A percentile compares a stretch with the other conserved stretches of the same genome.
These are phyloP conservation scores for Castanea mollissima DNA, from an alignment of 306 rosid species.

Conservation along the genomic window DNA sequence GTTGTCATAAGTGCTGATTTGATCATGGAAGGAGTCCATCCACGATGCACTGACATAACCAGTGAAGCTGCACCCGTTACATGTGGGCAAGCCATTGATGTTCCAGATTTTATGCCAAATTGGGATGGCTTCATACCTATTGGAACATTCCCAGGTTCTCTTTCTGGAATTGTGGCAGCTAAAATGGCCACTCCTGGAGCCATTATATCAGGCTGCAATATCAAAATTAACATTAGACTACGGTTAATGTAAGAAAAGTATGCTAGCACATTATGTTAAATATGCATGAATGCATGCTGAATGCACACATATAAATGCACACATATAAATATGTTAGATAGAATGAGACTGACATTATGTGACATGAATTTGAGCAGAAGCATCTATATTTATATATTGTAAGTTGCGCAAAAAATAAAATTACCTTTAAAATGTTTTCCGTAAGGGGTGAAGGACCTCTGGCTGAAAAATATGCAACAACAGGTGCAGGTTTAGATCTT, in stretches of 20 bases:
- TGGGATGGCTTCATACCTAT: constrained; percentile 54
- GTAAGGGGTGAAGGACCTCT: constrained; percentile 85
- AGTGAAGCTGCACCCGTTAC: constrained; percentile 90
- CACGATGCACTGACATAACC: constrained; percentile 52
- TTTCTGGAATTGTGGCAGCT: constrained; percentile 63
- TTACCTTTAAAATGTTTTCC: constrained; percentile 90
- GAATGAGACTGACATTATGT: not conserved
- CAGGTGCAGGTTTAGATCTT: constrained; percentile 63
- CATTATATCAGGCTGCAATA: constrained; percentile 80
- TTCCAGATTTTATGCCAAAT: constrained; percentile 71
- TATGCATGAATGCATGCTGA: too few species aligned
- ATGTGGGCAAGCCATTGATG: constrained; percentile 98
- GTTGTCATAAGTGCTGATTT: constrained; percentile 96
- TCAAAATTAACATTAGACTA: not conserved
- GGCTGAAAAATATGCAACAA: constrained; percentile 80
- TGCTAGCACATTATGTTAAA: too few species aligned
- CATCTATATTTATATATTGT: not conserved
- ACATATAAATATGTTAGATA: not conserved
- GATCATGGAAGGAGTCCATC: constrained; percentile 84
- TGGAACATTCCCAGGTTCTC: constrained; percentile 58
- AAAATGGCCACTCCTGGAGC: constrained; percentile 89
- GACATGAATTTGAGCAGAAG: not conserved
- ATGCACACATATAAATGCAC: too few species aligned
- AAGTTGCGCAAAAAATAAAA: constrained; percentile 9
- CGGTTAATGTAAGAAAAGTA: not conserved